Base-by-base conservation (phyloP, 495 filamentous ascomycete genomes). In the Aspergillus taichungensis region DNA sequence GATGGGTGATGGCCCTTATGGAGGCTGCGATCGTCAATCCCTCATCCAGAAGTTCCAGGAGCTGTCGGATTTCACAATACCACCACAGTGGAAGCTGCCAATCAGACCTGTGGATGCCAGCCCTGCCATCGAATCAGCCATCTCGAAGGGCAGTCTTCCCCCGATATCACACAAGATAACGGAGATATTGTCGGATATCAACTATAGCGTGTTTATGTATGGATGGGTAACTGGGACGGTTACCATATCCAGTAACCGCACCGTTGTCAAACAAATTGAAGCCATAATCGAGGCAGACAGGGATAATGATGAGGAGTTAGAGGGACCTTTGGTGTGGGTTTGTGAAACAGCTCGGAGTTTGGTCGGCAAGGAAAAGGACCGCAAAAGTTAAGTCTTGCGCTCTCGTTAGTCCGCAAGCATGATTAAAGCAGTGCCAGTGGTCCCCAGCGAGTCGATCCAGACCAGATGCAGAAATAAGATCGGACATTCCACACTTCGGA, bases 191-290 rank as follows among this genome's bases (percentile, higher is more conserved):
- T 76, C 74, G 5, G 66, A 73, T 32, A 81, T 87, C 39, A 87
- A 87, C 51, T 56, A 67, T 34, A 77, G 77, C 33, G 83, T 85
- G 8, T 85, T 87, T 53, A 63, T 85, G 50, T 79, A 78, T 52
- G 83, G 84, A 7, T 87, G 83, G 83, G 66, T 64, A 31, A 63
- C 64, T 4, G 69, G 69, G 1, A 50, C 73, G 30, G 82, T 78
- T 30, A 87, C 84, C 1, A 68, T 87, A 43, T 82, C 80, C 9
- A 80, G 76, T 39, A 87, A 87, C 54, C 72, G 79, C 8, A 71
- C 72, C 0, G 77, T 82, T 24, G 77, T 76, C 12, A 85, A 77
- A 51, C 68, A 77, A 33, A 78, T 87, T 42, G 79, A 85, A 48
- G 56, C 52, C 10, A 68, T 66, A 1, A 64, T 83, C 42, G 65